Base-by-base conservation (phyloP, 345 rosid genomes). In the Noccaea caerulescens region DNA sequence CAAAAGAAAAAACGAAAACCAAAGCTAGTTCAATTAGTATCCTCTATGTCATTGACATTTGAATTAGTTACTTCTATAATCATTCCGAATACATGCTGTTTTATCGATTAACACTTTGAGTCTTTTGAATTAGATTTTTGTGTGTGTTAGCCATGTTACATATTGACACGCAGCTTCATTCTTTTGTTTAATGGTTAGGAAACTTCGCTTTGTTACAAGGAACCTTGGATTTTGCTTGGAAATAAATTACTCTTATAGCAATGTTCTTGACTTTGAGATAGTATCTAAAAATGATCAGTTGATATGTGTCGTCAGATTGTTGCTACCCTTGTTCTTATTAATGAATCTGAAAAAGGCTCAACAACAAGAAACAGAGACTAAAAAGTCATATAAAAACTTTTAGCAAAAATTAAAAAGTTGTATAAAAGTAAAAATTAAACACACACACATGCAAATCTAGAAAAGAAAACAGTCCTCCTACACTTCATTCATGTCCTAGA, bases 301-400 rank as follows among this genome's bases (percentile, higher is more conserved):
- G 32, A 63, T 63, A 6, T 5, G 8, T 38, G 50, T 30, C 12
- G 16, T 62, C 43, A 51, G 50, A 71, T 54, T 33, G 41, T 72
- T 63, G 57, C 64, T 56, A 63, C 36, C 33, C 34, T 55, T 32
- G 53, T 63, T 63, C 63, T 73, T 73, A 73, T 73, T 58, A 58
- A 58, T 58, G 54, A 58, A 73, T 4, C 55, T 50, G 60, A 66
- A 58, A 66, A 58, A 66, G 8, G 12, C 11, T 66, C 25, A 73
- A 58, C 72, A 47, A 57, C 49, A 65, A 47, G 25, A 66, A 56
- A 3, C 25, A 55, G 5, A 57, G 66, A 58, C 34, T 12, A 37
- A 13, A 37, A 37, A 14, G 27, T 0, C 25, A 38, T 72, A 51
- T 72, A 18, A 58, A 45, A 12, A 34, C 30, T 27, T 27, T 27